Evolutionary conservation across 805 yeast species (phyloP), one percentile per base, ranked within the genome.

Genomic region (Metschnikowia bowlesiae): DNA sequence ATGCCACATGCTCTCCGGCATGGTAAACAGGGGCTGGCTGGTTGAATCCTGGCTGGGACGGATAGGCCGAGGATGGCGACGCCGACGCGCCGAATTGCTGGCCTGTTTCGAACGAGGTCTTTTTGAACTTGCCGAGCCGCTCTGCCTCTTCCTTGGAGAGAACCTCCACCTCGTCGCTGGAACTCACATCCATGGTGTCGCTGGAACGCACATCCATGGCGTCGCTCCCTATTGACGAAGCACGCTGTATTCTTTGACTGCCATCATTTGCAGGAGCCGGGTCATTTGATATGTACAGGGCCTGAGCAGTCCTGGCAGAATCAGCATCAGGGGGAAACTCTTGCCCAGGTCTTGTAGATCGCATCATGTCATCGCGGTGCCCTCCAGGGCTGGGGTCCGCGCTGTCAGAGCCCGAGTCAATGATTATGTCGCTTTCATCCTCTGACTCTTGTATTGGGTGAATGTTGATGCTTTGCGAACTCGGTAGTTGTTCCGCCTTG

Each of bases 21-120:
- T 66, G 70, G 10, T 55, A 59, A 1, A 63, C 68, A 3, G 70
- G 71, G 2, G 62, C 69, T 3, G 71, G 71, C 44, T 55, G 50
- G 47, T 67, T 66, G 46, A 41, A 60, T 28, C 11, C 32, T 1
- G 39, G 35, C 13, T 29, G 37, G 8, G 47, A 28, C 2, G 48
- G 8, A 10, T 11, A n/a, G 13, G 31, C 13, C 7, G 4, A 35
- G 38, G 4, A 4, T 2, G 41, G 32, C 16, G 41, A n/a, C 6
- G n/a, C 31, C 5, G 16, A 28, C 6, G 11, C 5, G 32, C 13
- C 9, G 9, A 14, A 11, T 7, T 9, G 16, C 3, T 38, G 48
- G n/a, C 28, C 43, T 8, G 31, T 30, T 31, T 45, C 40, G 39
- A 65, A 65, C 2, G 65, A 54, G n/a, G 60, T 56, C 13, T 55